phyloP scores from a whole-genome alignment of 2,329 filamentous ascomycete genomes.

The Alternaria sp. region DNA sequence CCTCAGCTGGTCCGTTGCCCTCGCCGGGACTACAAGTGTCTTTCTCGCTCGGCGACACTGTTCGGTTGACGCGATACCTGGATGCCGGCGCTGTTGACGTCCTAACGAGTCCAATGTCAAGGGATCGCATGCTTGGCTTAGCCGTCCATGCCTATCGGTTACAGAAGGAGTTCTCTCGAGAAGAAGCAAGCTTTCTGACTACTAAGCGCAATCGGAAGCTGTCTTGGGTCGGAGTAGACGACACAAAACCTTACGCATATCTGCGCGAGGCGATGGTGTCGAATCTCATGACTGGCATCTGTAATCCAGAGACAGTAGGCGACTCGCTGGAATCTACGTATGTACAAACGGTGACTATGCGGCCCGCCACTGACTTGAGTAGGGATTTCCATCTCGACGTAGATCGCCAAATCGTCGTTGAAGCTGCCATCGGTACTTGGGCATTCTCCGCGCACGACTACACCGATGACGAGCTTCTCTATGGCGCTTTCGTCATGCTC shows the following conservation, averaged over 20 bases:
- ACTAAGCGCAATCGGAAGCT: conserved; percentile 78
- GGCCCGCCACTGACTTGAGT: conserved; percentile 21
- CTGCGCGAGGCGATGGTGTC: conserved; percentile 93
- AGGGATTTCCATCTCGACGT: conserved; percentile 71
- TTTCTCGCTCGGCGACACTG: conserved; percentile 55
- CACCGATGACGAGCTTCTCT: conserved; percentile 86
- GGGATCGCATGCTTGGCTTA: conserved; percentile 74
- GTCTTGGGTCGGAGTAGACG: conserved; percentile 89
- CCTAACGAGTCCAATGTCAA: conserved; percentile 77
- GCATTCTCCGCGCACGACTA: conserved; percentile 89
- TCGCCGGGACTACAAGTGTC: conserved; percentile 44
- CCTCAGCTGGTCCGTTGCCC: conserved; percentile 32
- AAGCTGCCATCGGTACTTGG: conserved; percentile 77
- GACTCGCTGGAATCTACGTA: conserved; percentile 68
- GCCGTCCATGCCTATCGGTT: conserved; percentile 84
- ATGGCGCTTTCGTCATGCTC: conserved; percentile 86
- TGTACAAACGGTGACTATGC: conserved; percentile 29
- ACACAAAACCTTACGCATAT: conserved; percentile 86
- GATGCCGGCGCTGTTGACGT: conserved; percentile 89
- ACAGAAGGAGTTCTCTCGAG: conserved; percentile 75
- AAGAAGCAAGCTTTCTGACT: conserved; percentile 74
- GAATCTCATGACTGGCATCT: conserved; percentile 86
- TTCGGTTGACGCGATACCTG: conserved; percentile 72
- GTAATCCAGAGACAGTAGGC: conserved; percentile 68
- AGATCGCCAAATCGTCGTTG: conserved; percentile 70